phyloP scores from a whole-genome alignment of 2,329 filamentous ascomycete genomes.

The Cryphonectria nitschkei region DNA sequence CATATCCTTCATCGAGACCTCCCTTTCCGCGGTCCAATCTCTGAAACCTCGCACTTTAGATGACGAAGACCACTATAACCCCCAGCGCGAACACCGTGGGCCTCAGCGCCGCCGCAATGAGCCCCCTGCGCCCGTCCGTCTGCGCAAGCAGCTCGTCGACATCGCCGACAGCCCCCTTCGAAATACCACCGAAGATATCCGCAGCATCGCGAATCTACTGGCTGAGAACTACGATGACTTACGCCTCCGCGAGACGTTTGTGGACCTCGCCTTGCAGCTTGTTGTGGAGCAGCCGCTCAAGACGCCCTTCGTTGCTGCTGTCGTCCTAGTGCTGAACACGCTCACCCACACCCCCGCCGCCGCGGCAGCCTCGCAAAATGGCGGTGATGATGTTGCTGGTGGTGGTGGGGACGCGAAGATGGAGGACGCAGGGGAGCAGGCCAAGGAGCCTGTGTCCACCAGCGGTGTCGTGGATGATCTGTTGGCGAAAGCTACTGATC shows the following conservation, averaged over 20 bases:
- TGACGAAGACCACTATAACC: constrained; percentile 64
- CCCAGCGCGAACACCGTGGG: constrained; percentile 67
- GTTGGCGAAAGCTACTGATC: constrained; percentile 63
- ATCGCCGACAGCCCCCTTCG: constrained; percentile 83
- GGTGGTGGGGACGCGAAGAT: constrained; percentile 23
- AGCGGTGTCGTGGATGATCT: constrained; percentile 71
- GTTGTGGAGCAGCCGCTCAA: constrained; percentile 92
- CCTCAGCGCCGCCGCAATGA: constrained; percentile 72
- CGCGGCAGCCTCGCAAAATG: constrained; percentile 40
- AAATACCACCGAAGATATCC: constrained; percentile 77
- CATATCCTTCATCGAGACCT: background rate
- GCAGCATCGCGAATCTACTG: constrained; percentile 74
- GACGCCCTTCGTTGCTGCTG: constrained; percentile 90
- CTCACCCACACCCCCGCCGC: constrained; percentile 51
- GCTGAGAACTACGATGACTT: constrained; percentile 86
- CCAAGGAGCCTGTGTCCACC: constrained; percentile 22
- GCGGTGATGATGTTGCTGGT: constrained; percentile 15
- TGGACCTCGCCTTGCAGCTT: constrained; percentile 75
- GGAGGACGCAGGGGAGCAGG: constrained; percentile 20
- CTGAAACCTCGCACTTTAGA: constrained; percentile 32
- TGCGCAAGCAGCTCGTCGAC: constrained; percentile 77
- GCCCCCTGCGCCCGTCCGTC: constrained; percentile 66
- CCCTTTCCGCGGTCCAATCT: background rate
- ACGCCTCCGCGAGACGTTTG: constrained; percentile 73
- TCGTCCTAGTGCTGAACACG: constrained; percentile 78